Base-by-base conservation (phyloP, 192 early-diverging fungal species). In the Coemansia umbellata region DNA sequence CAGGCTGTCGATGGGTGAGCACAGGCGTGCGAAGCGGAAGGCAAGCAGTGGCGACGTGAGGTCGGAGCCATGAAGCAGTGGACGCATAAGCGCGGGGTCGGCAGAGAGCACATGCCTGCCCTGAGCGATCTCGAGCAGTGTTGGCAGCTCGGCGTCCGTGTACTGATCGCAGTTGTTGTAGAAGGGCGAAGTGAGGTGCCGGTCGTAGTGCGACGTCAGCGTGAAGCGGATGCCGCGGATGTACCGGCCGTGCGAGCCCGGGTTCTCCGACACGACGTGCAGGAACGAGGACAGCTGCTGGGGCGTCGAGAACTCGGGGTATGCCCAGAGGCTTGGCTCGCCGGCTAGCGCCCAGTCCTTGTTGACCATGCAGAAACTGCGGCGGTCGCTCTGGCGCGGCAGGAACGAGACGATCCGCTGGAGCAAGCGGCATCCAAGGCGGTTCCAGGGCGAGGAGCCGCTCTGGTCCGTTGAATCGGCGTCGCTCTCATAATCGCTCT, bases 201-300 rank as follows among this genome's bases (percentile, higher is more conserved):
- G 63, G 55, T 66, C 70, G 53, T 66, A 73, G 45, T 73, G 70
- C 37, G 70, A 66, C 26, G 32, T 42, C 31, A 73, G 50, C 50
- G 70, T 73, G 35, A 66, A 73, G 31, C 70, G 70, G 22, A 73
- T 57, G 13, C 70, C 63, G 32, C 63, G 70, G 24, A 73, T 50
- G 15, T 56, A 58, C 31, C 63, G 63, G 9, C 56, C 70, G 27
- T 58, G 53, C 8, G 55, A 37, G 40, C 50, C 32, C 28, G 70
- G 49, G 8, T 42, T 39, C 14, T 49, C 63, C 3, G 58, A 35
- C 3, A 73, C 58, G 6, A 41, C 36, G 30, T 55, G 58, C 58
- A 66, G 35, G 18, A 73, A 73, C 37, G 47, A 35, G 7, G 69
- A 53, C 24, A 73, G 58, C 58, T 66, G 69, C 35, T 65, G 37